A percentile compares a stretch with the other conserved stretches of the same genome.
These are phyloP conservation scores for Tothia fuscella DNA, from an alignment of 2,329 filamentous ascomycete species.

Conservation along the genomic window DNA sequence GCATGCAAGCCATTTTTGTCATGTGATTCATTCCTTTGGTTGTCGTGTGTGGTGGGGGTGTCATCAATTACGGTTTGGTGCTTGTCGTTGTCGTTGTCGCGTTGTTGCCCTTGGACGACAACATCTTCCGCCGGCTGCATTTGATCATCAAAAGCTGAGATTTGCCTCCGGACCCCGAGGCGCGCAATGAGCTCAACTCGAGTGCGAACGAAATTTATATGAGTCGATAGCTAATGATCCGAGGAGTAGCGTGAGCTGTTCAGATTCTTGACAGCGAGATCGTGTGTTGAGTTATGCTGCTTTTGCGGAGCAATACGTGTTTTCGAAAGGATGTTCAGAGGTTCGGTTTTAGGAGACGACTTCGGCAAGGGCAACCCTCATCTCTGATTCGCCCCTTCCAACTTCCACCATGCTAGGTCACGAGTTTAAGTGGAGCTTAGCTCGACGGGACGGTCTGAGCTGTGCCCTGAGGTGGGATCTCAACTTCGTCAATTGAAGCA, in stretches of 20 bases:
- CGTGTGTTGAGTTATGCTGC: neutral
- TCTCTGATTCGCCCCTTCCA: too few species aligned
- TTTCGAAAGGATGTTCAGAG: too few species aligned
- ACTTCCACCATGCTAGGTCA: too few species aligned
- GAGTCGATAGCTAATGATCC: constrained; percentile 2
- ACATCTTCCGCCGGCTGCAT: constrained; percentile 1
- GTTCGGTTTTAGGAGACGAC: too few species aligned
- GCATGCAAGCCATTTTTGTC: neutral
- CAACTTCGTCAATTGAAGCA: too few species aligned
- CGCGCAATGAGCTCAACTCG: neutral
- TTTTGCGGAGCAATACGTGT: too few species aligned
- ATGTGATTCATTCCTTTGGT: neutral
- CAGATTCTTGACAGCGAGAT: neutral
- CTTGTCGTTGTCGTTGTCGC: constrained; percentile 2
- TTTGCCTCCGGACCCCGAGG: neutral
- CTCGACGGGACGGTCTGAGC: too few species aligned
- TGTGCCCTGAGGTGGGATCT: too few species aligned
- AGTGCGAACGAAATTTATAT: neutral
- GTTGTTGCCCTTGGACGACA: neutral
- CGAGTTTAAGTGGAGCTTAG: too few species aligned
- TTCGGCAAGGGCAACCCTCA: too few species aligned
- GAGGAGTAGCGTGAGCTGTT: neutral
- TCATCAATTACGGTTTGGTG: constrained; percentile 1
- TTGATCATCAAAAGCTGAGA: neutral
- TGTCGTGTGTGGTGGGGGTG: neutral